Evolutionary conservation across 2,329 filamentous ascomycete genomes (phyloP), one percentile per base, ranked within the genome.

Genomic region (Leptoxyphium fumago): DNA sequence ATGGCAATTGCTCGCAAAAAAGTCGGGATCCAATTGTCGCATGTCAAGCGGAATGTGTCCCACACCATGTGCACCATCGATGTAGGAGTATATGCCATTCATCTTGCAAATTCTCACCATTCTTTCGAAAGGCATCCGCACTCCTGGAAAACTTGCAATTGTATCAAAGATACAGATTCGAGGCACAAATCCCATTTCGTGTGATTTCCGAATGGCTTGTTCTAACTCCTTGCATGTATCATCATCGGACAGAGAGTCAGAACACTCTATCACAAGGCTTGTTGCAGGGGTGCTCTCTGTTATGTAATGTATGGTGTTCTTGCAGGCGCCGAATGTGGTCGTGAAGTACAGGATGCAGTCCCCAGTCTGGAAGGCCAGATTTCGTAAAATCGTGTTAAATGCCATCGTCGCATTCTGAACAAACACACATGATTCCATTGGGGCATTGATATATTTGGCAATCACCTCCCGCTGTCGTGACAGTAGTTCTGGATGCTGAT

Each of bases 41-140:
- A 95, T 64, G 60, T 93, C 75, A 6, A 95, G 61, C 1, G 73
- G 69, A 6, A 94, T 71, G 62, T 91, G 82, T 1, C 89, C 89
- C 17, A 94, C 66, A 1, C 82, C 82, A 62, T 96, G 89, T 0
- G 89, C 89, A 13, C 77, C 88, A 59, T 96, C 89, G 32, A 95
- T 69, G 15, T 85, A 67, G 53, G 81, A 87, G 43, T 89, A 57
- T 2, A 95, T 66, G 0, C 74, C 76, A 18, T 80, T 66, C 45
- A 80, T 73, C 39, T 70, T 73, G 60, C 87, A 94, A 0, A 74
- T 69, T 7, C 62, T 59, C 1, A 74, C 71, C 45, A 94, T 64
- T 1, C 61, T 63, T 58, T 88, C 78, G 63, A 84, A 94, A 0
- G 89, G 89, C 53, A 94, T 77, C 2, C 79, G 67, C 0, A 94